Evolutionary conservation across 176 grass and related monocot species (phyloP).

Genomic region (Cenchrus americanus): DNA sequence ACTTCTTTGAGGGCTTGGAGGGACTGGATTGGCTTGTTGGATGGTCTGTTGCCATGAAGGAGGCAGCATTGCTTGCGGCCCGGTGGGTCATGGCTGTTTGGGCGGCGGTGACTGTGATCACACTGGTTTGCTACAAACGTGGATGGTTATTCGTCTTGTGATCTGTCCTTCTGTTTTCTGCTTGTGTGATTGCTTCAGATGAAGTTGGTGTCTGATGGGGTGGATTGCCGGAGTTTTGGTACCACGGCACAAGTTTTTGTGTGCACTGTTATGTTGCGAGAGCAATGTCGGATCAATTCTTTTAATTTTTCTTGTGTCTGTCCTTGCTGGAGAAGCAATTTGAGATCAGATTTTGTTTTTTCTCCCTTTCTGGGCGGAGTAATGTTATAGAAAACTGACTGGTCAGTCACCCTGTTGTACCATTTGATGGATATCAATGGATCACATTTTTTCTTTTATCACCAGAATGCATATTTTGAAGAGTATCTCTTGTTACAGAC

Average conservation of each 20-base stretch:
- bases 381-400: constrained; percentile 42
- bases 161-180: constrained; percentile 35
- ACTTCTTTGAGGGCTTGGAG: constrained; percentile 59
- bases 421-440: constrained; percentile 46
- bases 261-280: constrained; percentile 2
- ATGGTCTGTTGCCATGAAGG: constrained; percentile 71
- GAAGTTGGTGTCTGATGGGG: constrained; percentile 45
- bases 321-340: constrained; percentile 42
- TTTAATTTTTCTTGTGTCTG: constrained; percentile 23
- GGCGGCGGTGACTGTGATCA: constrained; percentile 57
- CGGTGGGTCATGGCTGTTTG: constrained; percentile 71
- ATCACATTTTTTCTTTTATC: constrained; percentile 40
- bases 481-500: background rate
- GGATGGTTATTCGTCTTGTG: constrained; percentile 80
- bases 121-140: constrained; percentile 69
- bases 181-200: background rate
- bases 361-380: constrained; percentile 22
- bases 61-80: constrained; percentile 72
- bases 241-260: constrained; percentile 46
- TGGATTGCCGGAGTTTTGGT: constrained; percentile 38
- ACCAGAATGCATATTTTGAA: constrained; percentile 2
- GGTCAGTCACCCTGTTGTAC: constrained; percentile 43
- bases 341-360: constrained; percentile 17
- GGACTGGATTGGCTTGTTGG: constrained; percentile 49
- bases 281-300: constrained; percentile 37